Evolutionary conservation across 2,329 filamentous ascomycete genomes (phyloP).

Genomic region (Annulohypoxylon truncatum): DNA sequence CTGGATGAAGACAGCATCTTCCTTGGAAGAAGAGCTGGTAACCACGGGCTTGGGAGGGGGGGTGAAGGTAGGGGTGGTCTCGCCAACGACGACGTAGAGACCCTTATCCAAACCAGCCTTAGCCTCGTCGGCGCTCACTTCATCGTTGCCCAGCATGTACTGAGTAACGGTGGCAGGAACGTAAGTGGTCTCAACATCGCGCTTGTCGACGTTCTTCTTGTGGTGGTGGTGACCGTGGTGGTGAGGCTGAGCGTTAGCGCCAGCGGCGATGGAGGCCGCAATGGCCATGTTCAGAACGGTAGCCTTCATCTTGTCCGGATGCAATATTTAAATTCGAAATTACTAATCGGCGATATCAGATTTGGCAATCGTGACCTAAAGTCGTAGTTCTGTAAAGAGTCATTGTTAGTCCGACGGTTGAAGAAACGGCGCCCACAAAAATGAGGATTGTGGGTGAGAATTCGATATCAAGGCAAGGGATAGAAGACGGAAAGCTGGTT

Average conservation of each 20-base stretch:
- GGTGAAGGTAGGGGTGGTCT: constrained; percentile 64
- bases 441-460: neutral
- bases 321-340: neutral
- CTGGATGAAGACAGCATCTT: constrained; percentile 50
- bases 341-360: constrained; percentile 24
- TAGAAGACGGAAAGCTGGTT: neutral
- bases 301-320: constrained; percentile 59
- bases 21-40: constrained; percentile 50
- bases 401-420: constrained; percentile 28
- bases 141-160: constrained; percentile 76
- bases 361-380: constrained; percentile 23
- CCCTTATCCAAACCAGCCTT: constrained; percentile 78
- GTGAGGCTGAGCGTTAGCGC: constrained; percentile 64
- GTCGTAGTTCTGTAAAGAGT: constrained; percentile 29
- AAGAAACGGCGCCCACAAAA: neutral
- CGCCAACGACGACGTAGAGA: constrained; percentile 73
- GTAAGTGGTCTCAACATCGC: constrained; percentile 63
- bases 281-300: constrained; percentile 60
- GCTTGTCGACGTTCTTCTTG: constrained; percentile 64
- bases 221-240: constrained; percentile 71
- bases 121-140: constrained; percentile 72
- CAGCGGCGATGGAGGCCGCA: constrained; percentile 63
- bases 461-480: neutral
- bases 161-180: constrained; percentile 73
- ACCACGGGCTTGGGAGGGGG: constrained; percentile 54